Conservation (phyloP, 2,329 filamentous ascomycete species). For the Dactylellina parvicollis region DNA sequence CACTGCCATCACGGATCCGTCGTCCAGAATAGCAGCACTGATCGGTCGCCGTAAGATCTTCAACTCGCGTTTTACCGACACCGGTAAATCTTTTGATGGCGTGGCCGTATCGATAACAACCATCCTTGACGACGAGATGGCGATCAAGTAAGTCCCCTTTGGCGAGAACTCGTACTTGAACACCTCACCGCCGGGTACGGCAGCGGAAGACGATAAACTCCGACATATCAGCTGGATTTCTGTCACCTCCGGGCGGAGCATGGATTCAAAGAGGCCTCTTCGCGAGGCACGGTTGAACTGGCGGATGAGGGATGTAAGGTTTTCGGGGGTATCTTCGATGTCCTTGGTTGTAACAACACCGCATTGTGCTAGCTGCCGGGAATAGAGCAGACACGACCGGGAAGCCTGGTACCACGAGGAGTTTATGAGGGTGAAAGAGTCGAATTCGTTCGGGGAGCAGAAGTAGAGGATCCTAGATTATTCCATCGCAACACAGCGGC, state of each 20-base stretch:
- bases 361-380: conserved; percentile 71
- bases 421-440: conserved; percentile 73
- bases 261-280: conserved; percentile 80
- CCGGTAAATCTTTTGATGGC: conserved; percentile 59
- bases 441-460: conserved; percentile 72
- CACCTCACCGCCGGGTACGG: conserved; percentile 81
- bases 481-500: conserved; percentile 18
- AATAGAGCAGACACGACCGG: conserved; percentile 72
- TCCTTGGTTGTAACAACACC: conserved; percentile 68
- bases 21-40: conserved; percentile 80
- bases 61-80: conserved; percentile 77
- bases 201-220: conserved; percentile 82
- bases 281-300: conserved; percentile 77
- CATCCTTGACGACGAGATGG: conserved; percentile 85
- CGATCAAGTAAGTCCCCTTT: conserved; percentile 77
- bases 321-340: conserved; percentile 62
- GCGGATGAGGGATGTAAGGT: conserved; percentile 70
- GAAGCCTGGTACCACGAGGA: conserved; percentile 73
- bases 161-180: conserved; percentile 85
- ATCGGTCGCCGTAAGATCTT: conserved; percentile 80
- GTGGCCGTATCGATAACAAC: conserved; percentile 77
- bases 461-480: conserved; percentile 70
- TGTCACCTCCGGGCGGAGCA: conserved; percentile 75
- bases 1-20: conserved; percentile 79
- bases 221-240: conserved; percentile 83